These are phyloP conservation scores for Apiotrichum veenhuisii DNA, from an alignment of 1,284 basidiomycete species.

Conservation along the genomic window DNA sequence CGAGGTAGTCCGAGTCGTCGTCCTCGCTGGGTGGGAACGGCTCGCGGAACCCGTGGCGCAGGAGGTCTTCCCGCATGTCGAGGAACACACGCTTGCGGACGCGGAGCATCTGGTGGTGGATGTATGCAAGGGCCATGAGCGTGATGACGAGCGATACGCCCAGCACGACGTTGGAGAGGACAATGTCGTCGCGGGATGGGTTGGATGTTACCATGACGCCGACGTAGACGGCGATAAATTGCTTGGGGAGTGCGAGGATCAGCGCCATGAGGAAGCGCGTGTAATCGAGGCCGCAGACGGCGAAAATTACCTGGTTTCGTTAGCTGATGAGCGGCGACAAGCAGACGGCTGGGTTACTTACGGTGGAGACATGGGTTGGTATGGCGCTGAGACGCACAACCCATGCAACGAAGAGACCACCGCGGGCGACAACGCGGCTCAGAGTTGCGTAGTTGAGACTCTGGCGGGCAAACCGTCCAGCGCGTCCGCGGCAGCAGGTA, in stretches of 20 bases:
- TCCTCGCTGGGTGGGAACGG: constrained; percentile 6
- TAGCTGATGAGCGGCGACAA: too few species aligned
- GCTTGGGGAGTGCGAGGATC: constrained; percentile 46
- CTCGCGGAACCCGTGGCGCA: constrained; percentile 15
- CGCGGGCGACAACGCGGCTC: constrained; percentile 38
- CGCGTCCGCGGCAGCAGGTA: constrained; percentile 39
- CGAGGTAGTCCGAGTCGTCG: not conserved
- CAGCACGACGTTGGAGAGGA: constrained; percentile 27
- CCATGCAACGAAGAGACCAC: constrained; percentile 44
- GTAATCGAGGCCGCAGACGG: constrained; percentile 38
- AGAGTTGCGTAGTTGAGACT: constrained; percentile 47
- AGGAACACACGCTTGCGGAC: constrained; percentile 31
- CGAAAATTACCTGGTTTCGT: constrained; percentile 38
- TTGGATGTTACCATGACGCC: constrained; percentile 58
- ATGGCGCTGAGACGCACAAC: constrained; percentile 41
- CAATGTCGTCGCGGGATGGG: constrained; percentile 26
- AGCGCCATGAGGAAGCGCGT: constrained; percentile 42
- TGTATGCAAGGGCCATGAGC: constrained; percentile 26
- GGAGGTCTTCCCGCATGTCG: constrained; percentile 27
- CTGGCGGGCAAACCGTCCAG: constrained; percentile 41
- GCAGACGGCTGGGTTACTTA: constrained; percentile 20
- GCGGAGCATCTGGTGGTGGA: constrained; percentile 29
- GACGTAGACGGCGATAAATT: constrained; percentile 34
- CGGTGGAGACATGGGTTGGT: constrained; percentile 45
- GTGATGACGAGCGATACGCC: constrained; percentile 29